These are phyloP conservation scores for Tothia fuscella DNA, from an alignment of 2,329 filamentous ascomycete genomes.

Conservation along the genomic window DNA sequence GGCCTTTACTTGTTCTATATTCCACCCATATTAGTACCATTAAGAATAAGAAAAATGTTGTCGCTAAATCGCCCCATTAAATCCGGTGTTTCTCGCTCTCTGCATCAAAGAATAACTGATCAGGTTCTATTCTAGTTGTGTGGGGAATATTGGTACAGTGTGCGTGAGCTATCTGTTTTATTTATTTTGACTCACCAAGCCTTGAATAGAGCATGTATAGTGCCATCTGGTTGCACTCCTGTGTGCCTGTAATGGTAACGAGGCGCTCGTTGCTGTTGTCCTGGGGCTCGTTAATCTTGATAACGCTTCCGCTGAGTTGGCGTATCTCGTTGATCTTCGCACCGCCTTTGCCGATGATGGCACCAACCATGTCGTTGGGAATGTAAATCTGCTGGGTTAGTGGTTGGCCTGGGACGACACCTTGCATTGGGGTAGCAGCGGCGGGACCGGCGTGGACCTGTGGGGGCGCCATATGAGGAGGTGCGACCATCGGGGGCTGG, in stretches of 20 bases:
- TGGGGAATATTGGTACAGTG: not conserved
- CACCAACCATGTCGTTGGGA: constrained; percentile 98
- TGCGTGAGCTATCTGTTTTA: not conserved
- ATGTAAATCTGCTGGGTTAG: constrained; percentile 98
- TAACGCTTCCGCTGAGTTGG: constrained; percentile 91
- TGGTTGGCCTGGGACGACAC: constrained; percentile 65
- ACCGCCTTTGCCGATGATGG: constrained; percentile 96
- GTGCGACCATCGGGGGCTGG: constrained; percentile 54
- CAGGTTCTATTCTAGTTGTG: not conserved
- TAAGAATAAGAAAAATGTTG: too few species aligned
- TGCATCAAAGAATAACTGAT: constrained; percentile 21
- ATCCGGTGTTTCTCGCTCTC: constrained; percentile 69
- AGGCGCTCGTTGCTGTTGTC: constrained; percentile 97
- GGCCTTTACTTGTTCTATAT: too few species aligned
- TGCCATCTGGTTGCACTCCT: constrained; percentile 99
- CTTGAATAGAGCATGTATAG: constrained; percentile 97
- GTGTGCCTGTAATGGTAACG: constrained; percentile 93
- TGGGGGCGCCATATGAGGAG: constrained; percentile 51
- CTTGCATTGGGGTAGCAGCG: constrained; percentile 58
- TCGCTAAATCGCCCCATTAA: constrained; percentile 22
- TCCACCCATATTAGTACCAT: too few species aligned
- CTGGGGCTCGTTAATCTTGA: constrained; percentile 99
- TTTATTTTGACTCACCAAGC: constrained; percentile 53
- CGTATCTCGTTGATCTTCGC: constrained; percentile 99
- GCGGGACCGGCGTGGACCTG: constrained; percentile 25